Conservation (phyloP, 176 grass and related monocot species). For the Pontederia crassipes region DNA sequence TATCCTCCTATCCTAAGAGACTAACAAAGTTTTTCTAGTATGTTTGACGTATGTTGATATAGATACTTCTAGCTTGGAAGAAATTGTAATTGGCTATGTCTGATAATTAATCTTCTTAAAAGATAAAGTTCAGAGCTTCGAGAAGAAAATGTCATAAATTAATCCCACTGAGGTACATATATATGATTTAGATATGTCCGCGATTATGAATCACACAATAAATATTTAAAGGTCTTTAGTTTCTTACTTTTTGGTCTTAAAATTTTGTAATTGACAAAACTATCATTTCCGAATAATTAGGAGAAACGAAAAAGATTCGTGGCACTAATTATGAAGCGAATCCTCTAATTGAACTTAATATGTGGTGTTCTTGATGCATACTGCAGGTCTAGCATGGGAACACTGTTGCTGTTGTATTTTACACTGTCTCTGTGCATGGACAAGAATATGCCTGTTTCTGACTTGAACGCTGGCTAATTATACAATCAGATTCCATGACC, state of each 20-base stretch:
- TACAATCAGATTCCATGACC: no score
- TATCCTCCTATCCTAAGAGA: no score
- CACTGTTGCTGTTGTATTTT: conserved; percentile 75
- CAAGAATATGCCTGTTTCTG: background rate
- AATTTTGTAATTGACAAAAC: no score
- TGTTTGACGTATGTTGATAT: background rate
- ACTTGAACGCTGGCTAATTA: no score
- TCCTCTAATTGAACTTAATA: background rate
- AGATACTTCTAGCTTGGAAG: background rate
- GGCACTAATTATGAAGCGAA: no score
- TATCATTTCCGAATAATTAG: no score
- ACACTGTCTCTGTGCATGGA: conserved; percentile 58
- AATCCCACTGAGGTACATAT: background rate
- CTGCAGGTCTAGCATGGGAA: conserved; percentile 73
- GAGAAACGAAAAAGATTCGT: no score
- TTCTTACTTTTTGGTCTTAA: no score
- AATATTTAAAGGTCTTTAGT: no score
- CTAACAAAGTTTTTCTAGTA: background rate
- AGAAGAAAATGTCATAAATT: background rate
- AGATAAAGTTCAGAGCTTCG: background rate
- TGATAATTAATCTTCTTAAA: background rate
- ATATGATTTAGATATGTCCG: background rate
- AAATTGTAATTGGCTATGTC: background rate
- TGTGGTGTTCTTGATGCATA: background rate
- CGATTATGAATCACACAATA: no score